Evolutionary conservation across 2,329 filamentous ascomycete genomes (phyloP), one percentile per base, ranked within the genome.

Genomic region (Teratosphaeria viscida): DNA sequence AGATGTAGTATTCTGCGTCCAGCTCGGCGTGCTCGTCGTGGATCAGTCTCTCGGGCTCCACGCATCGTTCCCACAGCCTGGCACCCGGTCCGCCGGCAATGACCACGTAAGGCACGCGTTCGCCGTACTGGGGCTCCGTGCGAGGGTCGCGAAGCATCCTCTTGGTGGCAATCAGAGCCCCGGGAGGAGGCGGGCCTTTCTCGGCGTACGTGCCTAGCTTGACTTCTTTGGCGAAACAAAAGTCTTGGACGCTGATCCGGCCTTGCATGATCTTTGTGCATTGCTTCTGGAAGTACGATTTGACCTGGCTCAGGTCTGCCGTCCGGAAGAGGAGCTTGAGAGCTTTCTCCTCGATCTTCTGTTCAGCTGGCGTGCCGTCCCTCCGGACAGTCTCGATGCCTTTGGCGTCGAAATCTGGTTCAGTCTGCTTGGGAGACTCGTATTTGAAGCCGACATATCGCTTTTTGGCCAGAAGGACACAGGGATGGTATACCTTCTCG

Each of bases 371-470:
- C 0, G 92, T 97, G 47, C 94, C 94, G 71, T 99, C 94, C 55
- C 94, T 84, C 1, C 95, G 86, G 7, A 99, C 92, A 0, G 95
- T 99, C 77, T 99, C 95, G 64, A 97, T 99, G 34, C 95, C 94
- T 74, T 99, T 99, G 60, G 94, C 95, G 71, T 99, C 95, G 65
- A 97, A 97, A 1, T 95, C 89, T 0, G 94, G 92, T 64, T 86
- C 84, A 8, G 73, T 77, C 70, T 99, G 94, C 16, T 82, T 79
- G 43, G 82, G 83, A 65, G 80, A 83, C 71, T 99, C 94, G 75
- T 95, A 99, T 72, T 96, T 96, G 79, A 96, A 96, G 5, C 95
- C 95, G 3, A 97, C 95, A 67, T 99, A 99, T 59, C 94, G 88
- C 72, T 99, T 99, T 77, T 99, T 99, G 19, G 95, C 91, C 0